These are phyloP conservation scores for Leccinum obscurum DNA, from an alignment of 768 basidiomycete genomes.

Conservation along the genomic window DNA sequence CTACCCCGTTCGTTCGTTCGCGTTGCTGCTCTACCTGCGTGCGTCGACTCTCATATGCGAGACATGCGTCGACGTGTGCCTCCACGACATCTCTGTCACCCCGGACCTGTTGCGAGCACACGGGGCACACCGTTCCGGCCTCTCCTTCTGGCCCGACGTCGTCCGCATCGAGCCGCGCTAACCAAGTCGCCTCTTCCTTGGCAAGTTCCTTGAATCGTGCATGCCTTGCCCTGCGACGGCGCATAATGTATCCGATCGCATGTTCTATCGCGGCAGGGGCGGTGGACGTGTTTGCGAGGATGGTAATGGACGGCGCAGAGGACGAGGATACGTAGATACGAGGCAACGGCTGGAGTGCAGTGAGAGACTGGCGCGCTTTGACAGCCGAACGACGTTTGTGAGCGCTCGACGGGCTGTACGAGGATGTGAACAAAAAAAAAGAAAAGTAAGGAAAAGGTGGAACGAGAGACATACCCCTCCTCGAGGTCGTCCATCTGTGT, in stretches of 20 bases:
- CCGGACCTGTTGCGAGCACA: slow-evolving; percentile 55
- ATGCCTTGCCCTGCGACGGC: slow-evolving; percentile 68
- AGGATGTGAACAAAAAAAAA: slow-evolving; percentile 19
- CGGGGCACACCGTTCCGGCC: slow-evolving; percentile 62
- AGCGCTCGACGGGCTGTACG: slow-evolving; percentile 21
- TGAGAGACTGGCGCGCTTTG: slow-evolving; percentile 42
- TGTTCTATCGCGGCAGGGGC: slow-evolving; percentile 44
- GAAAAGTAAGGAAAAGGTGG: neutral
- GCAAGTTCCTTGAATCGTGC: slow-evolving; percentile 66
- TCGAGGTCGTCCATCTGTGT: slow-evolving; percentile 49
- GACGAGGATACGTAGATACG: slow-evolving; percentile 27
- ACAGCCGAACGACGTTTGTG: slow-evolving; percentile 44
- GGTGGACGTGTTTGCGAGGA: slow-evolving; percentile 22
- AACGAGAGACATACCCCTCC: slow-evolving; percentile 47
- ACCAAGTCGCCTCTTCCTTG: slow-evolving; percentile 52
- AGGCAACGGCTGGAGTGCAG: slow-evolving; percentile 23
- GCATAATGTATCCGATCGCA: slow-evolving; percentile 61
- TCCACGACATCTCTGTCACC: slow-evolving; percentile 75
- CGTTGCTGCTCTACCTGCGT: slow-evolving; percentile 36
- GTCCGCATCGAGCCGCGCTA: slow-evolving; percentile 18
- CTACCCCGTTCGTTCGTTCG: slow-evolving; percentile 27
- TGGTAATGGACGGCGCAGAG: slow-evolving; percentile 15
- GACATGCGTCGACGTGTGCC: slow-evolving; percentile 80
- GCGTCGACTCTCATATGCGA: slow-evolving; percentile 53
- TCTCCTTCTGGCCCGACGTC: slow-evolving; percentile 36